These are phyloP conservation scores for Rhodomyrtus psidioides DNA, from an alignment of 441 rosid species.

Conservation along the genomic window DNA sequence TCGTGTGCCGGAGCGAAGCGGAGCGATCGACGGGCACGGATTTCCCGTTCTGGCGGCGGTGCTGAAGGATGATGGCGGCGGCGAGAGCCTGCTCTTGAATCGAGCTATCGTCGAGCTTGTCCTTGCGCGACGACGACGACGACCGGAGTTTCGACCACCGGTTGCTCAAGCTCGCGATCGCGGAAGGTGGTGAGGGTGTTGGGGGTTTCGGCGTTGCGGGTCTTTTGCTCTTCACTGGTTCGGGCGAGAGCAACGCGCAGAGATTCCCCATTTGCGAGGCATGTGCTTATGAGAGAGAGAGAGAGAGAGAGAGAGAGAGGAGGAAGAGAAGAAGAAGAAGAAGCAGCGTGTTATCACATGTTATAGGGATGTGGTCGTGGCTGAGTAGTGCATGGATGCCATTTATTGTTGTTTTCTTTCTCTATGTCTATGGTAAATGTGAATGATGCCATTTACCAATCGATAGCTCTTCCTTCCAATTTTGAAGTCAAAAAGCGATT, in stretches of 20 bases:
- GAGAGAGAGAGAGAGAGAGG: constrained; percentile 1
- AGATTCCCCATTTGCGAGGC: constrained; percentile 70
- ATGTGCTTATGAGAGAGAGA: background rate
- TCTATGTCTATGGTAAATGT: background rate
- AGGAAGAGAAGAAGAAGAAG: background rate
- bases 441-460: background rate
- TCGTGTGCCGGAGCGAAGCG: constrained; percentile 53
- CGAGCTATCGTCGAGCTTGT: constrained; percentile 46
- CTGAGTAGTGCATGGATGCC: background rate
- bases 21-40: constrained; percentile 71
- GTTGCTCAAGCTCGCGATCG: constrained; percentile 16
- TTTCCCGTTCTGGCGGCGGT: constrained; percentile 36
- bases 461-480: background rate
- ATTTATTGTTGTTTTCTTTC: background rate
- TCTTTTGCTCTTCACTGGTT: constrained; percentile 23
- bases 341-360: background rate
- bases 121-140: constrained; percentile 38
- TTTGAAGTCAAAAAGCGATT: background rate
- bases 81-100: constrained; percentile 72
- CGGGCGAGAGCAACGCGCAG: constrained; percentile 62
- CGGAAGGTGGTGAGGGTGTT: constrained; percentile 10
- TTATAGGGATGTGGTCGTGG: background rate
- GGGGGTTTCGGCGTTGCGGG: constrained; percentile 32
- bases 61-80: constrained; percentile 65
- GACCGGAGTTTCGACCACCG: constrained; percentile 54